Conservation (phyloP, 257 asterid genomes). For the Solanum commersonii region DNA sequence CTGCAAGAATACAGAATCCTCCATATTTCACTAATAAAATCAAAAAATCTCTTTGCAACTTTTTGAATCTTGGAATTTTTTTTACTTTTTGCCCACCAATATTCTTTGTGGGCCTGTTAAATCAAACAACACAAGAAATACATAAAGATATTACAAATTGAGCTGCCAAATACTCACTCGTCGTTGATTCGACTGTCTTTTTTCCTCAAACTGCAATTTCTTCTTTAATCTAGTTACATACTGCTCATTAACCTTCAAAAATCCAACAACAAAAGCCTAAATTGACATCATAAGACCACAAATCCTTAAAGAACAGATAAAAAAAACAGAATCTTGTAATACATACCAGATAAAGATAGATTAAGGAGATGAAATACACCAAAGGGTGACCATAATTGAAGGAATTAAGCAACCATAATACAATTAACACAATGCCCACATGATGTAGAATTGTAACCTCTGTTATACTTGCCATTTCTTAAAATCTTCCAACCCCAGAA, state of each 20-base stretch:
- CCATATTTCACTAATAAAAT: background rate
- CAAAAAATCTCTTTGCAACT: background rate
- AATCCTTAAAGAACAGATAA: background rate
- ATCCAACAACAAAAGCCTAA: background rate
- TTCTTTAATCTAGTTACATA: conserved; percentile 65
- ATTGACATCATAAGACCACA: background rate
- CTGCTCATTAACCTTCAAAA: conserved; percentile 63
- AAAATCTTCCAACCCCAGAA: background rate
- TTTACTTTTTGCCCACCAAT: background rate
- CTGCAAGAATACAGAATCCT: background rate
- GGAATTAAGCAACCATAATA: conserved; percentile 64
- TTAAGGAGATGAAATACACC: conserved; percentile 55
- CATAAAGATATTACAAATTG: background rate
- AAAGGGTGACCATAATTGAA: conserved; percentile 47
- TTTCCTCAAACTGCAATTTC: conserved; percentile 78
- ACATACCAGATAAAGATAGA: conserved; percentile 65
- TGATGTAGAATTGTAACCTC: conserved; percentile 82
- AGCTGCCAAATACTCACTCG: conserved; percentile 32
- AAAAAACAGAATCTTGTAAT: background rate
- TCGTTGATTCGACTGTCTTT: conserved; percentile 63
- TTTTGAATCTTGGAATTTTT: background rate
- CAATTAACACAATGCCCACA: conserved; percentile 55
- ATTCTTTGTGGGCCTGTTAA: background rate
- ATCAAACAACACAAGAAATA: background rate
- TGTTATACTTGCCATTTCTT: conserved; percentile 16